Evolutionary conservation across 75 land plant species (phyloP).

Genomic region (Adiantum capillusveneris): DNA sequence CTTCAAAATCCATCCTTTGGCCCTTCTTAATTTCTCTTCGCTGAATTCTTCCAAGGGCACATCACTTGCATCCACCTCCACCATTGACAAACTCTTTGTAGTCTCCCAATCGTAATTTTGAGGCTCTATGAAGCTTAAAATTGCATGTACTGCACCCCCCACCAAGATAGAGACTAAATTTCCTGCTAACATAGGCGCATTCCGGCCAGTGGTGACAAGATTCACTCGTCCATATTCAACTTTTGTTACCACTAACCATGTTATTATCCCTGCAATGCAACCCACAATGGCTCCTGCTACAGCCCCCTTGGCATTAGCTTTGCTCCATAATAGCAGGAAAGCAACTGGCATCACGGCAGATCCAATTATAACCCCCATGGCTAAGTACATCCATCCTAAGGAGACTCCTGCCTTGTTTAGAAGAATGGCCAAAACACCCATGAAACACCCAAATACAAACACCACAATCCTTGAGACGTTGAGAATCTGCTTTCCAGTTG

Average conservation of each 20-base stretch:
- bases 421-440: conserved; percentile 85
- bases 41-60: conserved; percentile 69
- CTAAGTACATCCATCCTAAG: conserved; percentile 96
- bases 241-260: conserved; percentile 71
- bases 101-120: conserved; percentile 89
- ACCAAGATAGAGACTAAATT: conserved; percentile 84
- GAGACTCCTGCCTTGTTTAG: conserved; percentile 94
- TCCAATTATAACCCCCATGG: conserved; percentile 96
- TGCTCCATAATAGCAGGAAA: conserved; percentile 92
- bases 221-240: conserved; percentile 66
- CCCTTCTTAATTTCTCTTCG: conserved; percentile 53
- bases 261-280: conserved; percentile 60
- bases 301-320: conserved; percentile 88
- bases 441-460: conserved; percentile 78
- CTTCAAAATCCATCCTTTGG: conserved; percentile 79
- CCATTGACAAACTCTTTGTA: conserved; percentile 63
- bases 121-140: conserved; percentile 68
- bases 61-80: conserved; percentile 55
- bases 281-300: conserved; percentile 65
- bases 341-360: conserved; percentile 94
- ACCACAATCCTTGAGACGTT: conserved; percentile 62
- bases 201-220: conserved; percentile 83
- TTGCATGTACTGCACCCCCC: conserved; percentile 75
- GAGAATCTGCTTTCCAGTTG: conserved; percentile 86
- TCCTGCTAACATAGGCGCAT: conserved; percentile 97